phyloP scores from a whole-genome alignment of 169 alveolate genomes.

The Amoebophrya sp. region DNA sequence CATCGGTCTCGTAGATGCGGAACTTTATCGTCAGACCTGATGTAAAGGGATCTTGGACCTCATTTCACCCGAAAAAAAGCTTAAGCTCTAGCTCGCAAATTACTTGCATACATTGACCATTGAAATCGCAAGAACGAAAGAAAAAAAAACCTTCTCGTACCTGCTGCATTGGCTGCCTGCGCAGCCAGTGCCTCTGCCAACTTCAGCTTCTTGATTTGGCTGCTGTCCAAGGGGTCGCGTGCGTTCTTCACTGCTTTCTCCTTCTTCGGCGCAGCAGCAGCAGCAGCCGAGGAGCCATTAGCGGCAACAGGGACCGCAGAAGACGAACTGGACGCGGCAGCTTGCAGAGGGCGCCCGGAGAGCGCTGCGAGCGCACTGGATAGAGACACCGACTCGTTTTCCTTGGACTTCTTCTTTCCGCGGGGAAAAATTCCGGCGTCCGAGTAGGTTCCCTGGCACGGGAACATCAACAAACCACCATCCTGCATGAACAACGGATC shows the following conservation, averaged over 20 bases:
- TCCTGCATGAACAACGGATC: not conserved
- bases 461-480: not conserved
- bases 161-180: not conserved
- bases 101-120: too few relatives aligned
- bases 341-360: not conserved
- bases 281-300: not conserved
- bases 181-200: not conserved
- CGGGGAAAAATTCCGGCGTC: not conserved
- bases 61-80: too few relatives aligned
- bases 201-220: not conserved
- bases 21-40: not conserved
- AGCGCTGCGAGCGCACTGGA: not conserved
- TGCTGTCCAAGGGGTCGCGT: not conserved
- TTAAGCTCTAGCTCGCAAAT: too few relatives aligned
- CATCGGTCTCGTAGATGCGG: slow-evolving; percentile 7
- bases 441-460: slow-evolving; percentile 18
- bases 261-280: not conserved
- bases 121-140: too few relatives aligned
- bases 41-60: not conserved
- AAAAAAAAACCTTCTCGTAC: too few relatives aligned
- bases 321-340: not conserved
- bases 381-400: not conserved
- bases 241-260: not conserved
- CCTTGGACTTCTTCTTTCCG: not conserved
- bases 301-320: not conserved